Percentiles rank a stretch among this genome's conserved stretches.
These are phyloP conservation scores for Tetradesmus lagerheimii DNA, from an alignment of 139 green algal species.

Conservation along the genomic window DNA sequence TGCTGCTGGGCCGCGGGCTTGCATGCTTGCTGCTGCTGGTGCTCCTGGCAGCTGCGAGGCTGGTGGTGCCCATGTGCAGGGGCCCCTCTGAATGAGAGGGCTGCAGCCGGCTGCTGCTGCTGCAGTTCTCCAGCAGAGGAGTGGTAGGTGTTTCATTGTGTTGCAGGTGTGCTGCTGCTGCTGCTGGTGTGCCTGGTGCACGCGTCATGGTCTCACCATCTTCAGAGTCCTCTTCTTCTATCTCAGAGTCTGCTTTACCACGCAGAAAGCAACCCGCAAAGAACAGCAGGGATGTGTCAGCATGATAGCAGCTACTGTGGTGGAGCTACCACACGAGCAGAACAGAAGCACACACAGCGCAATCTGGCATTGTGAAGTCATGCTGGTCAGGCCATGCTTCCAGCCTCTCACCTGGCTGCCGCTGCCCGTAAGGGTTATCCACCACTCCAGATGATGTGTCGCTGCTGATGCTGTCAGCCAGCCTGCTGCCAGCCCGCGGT, in stretches of 20 bases:
- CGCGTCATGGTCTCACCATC: background rate
- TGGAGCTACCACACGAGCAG: too few relatives aligned
- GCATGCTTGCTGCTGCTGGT: background rate
- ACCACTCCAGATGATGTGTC: constrained; percentile 9
- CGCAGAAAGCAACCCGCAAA: background rate
- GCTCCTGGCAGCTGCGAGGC: background rate
- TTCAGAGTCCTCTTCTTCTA: background rate
- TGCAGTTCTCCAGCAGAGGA: background rate
- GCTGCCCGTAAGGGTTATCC: background rate
- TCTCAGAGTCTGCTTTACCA: background rate
- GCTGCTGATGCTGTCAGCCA: constrained; percentile 20
- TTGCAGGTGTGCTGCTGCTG: background rate
- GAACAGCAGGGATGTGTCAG: background rate
- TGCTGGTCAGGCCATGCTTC: background rate
- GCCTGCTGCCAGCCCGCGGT: background rate
- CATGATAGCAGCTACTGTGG: background rate
- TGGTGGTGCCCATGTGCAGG: background rate
- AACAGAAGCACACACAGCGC: background rate
- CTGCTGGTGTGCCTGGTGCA: background rate
- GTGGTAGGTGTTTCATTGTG: background rate
- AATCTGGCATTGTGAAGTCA: background rate
- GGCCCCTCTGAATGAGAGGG: background rate
- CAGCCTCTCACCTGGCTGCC: background rate
- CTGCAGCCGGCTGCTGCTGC: background rate
- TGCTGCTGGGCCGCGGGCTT: background rate